Evolutionary conservation across 202 grass and related monocot species (phyloP).

Genomic region (Panicum virgatum): DNA sequence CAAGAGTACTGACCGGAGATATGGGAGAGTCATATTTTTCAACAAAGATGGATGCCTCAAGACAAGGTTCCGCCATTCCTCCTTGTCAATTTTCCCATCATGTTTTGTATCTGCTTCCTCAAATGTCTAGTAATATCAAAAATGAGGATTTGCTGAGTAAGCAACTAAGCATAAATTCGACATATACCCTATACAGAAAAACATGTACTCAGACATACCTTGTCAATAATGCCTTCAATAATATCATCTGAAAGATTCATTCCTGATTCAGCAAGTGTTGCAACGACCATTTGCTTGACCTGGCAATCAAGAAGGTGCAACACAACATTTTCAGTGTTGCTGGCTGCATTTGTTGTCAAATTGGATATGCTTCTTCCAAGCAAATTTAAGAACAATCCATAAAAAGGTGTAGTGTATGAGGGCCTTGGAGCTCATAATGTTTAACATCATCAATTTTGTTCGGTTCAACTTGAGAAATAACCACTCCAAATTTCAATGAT

Average conservation of each 20-base stretch:
- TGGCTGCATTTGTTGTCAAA: background rate
- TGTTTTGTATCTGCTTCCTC: conserved; percentile 93
- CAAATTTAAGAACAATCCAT: conserved; percentile 12
- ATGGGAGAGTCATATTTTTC: conserved; percentile 88
- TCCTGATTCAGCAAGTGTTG: conserved; percentile 95
- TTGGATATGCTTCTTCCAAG: conserved; percentile 22
- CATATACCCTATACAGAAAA: conserved; percentile 29
- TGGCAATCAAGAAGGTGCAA: conserved; percentile 44
- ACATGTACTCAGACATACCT: conserved; percentile 42
- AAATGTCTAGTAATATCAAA: conserved; percentile 61
- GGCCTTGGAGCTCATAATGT: background rate
- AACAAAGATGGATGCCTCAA: conserved; percentile 86
- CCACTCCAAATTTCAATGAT: background rate
- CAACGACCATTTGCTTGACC: conserved; percentile 98
- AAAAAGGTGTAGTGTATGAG: background rate
- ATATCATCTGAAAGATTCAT: conserved; percentile 97
- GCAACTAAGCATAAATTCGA: conserved; percentile 35
- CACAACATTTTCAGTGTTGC: conserved; percentile 6
- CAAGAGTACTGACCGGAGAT: conserved; percentile 58
- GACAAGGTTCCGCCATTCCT: conserved; percentile 85
- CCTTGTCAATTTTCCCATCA: conserved; percentile 85
- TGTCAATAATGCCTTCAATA: conserved; percentile 92
- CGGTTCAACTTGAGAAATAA: conserved; percentile 19
- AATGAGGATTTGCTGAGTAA: conserved; percentile 12
- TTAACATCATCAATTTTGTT: conserved; percentile 4